A percentile compares a stretch with the other conserved stretches of the same genome.
phyloP scores from a whole-genome alignment of 1,284 basidiomycete genomes.

The Golubevia pallescens region DNA sequence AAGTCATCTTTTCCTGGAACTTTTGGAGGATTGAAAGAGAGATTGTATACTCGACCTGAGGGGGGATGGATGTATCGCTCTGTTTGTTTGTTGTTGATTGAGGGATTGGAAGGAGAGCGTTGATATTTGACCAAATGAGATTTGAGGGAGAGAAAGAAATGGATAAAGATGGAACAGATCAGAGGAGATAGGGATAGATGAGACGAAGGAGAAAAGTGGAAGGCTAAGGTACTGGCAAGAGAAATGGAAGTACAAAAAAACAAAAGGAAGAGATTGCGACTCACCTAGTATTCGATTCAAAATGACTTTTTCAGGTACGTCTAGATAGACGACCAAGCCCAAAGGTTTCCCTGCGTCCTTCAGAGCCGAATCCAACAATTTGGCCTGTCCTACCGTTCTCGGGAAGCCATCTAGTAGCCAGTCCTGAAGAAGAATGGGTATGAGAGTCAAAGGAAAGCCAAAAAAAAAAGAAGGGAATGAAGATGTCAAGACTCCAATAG shows the following conservation, averaged over 20 bases:
- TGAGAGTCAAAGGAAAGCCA: too few relatives aligned
- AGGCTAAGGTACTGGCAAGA: not conserved
- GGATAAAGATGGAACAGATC: constrained; percentile 3
- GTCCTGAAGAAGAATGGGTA: too few relatives aligned
- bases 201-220: constrained; percentile 1
- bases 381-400: constrained; percentile 85
- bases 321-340: constrained; percentile 85
- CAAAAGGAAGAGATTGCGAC: not conserved
- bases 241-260: not conserved
- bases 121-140: constrained; percentile 4
- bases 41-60: constrained; percentile 92
- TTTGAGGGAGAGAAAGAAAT: not conserved
- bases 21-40: constrained; percentile 86
- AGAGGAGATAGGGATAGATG: not conserved
- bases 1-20: constrained; percentile 85
- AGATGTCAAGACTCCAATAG: too few relatives aligned
- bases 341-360: constrained; percentile 64
- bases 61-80: constrained; percentile 87
- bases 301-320: constrained; percentile 89
- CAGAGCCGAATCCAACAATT: constrained; percentile 73
- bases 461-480: too few relatives aligned
- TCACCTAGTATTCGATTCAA: constrained; percentile 79
- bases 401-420: constrained; percentile 98
- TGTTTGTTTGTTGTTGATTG: too few relatives aligned
- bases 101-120: too few relatives aligned